These are phyloP conservation scores for Trichoderma polysporum DNA, from an alignment of 2,329 filamentous ascomycete genomes.

Conservation along the genomic window DNA sequence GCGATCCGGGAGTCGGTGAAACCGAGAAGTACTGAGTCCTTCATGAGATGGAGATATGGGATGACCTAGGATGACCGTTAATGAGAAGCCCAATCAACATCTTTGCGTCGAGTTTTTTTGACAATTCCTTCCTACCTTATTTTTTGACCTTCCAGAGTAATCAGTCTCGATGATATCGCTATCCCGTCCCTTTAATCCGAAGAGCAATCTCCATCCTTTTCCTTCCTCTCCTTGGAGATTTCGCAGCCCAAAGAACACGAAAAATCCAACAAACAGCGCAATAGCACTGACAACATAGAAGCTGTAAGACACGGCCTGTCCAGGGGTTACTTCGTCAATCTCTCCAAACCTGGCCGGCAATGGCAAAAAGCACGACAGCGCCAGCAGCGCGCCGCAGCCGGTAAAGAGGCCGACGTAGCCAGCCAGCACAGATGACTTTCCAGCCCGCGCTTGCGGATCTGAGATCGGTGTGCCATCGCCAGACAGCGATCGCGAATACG, in stretches of 20 bases:
- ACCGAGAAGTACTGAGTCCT: slow-evolving; percentile 66
- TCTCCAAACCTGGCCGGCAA: slow-evolving; percentile 77
- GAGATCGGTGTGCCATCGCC: slow-evolving; percentile 28
- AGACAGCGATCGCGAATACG: slow-evolving; percentile 45
- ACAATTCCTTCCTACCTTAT: slow-evolving; percentile 35
- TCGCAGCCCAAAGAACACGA: slow-evolving; percentile 76
- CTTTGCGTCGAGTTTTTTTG: no score
- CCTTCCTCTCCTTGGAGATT: slow-evolving; percentile 69
- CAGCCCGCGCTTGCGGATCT: slow-evolving; percentile 31
- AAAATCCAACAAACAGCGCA: slow-evolving; percentile 68
- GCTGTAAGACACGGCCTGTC: slow-evolving; percentile 73
- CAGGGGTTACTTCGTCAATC: slow-evolving; percentile 68
- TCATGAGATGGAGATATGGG: slow-evolving; percentile 60
- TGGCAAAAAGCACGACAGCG: slow-evolving; percentile 78
- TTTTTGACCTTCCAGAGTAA: slow-evolving; percentile 16
- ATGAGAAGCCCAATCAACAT: not conserved
- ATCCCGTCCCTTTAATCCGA: slow-evolving; percentile 40
- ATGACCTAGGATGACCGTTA: slow-evolving; percentile 37
- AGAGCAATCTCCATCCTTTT: slow-evolving; percentile 66
- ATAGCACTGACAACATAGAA: slow-evolving; percentile 83
- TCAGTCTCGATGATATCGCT: slow-evolving; percentile 21
- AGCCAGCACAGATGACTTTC: slow-evolving; percentile 65
- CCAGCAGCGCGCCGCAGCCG: slow-evolving; percentile 85
- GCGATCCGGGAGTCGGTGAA: slow-evolving; percentile 75
- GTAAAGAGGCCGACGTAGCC: slow-evolving; percentile 92